Conservation (phyloP, 192 early-diverging fungal genomes). For the Coemansia biformis region DNA sequence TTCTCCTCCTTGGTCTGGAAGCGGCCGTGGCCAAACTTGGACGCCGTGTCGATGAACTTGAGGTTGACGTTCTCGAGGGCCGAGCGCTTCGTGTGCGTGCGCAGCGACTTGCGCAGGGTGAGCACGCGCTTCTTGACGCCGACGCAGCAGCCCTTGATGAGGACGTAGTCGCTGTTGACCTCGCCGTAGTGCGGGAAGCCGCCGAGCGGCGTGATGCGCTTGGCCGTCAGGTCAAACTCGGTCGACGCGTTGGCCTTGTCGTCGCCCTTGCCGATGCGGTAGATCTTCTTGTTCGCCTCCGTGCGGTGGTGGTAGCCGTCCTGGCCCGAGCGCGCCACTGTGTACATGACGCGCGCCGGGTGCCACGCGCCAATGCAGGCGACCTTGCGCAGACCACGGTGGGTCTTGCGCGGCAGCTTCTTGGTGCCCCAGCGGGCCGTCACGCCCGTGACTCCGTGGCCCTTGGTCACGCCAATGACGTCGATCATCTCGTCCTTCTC, state of each 20-base stretch:
- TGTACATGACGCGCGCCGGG: constrained; percentile 95
- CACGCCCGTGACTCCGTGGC: constrained; percentile 99
- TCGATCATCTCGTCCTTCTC: constrained; percentile 99
- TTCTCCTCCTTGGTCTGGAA: constrained; percentile 99
- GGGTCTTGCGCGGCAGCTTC: constrained; percentile 99
- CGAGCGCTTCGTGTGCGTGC: constrained; percentile 92
- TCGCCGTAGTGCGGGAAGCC: constrained; percentile 99
- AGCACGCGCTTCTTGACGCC: constrained; percentile 97
- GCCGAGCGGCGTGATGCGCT: constrained; percentile 96
- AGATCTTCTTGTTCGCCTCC: constrained; percentile 99
- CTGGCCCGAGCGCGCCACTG: constrained; percentile 99
- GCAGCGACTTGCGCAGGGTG: constrained; percentile 97
- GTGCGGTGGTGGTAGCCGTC: constrained; percentile 99
- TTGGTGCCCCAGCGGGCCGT: constrained; percentile 99
- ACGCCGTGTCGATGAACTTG: constrained; percentile 99
- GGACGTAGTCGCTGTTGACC: constrained; percentile 96
- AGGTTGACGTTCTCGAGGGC: constrained; percentile 92
- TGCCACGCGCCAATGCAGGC: constrained; percentile 99
- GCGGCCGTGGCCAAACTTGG: constrained; percentile 99
- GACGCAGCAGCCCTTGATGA: constrained; percentile 96
- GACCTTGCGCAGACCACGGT: constrained; percentile 99
- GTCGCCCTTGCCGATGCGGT: constrained; percentile 89
- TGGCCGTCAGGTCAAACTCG: constrained; percentile 93
- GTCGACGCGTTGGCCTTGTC: constrained; percentile 82
- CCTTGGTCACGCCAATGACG: constrained; percentile 97